These are phyloP conservation scores for Climacium dendroides DNA, from an alignment of 225 moss, liverwort and hornwort genomes.

Conservation along the genomic window DNA sequence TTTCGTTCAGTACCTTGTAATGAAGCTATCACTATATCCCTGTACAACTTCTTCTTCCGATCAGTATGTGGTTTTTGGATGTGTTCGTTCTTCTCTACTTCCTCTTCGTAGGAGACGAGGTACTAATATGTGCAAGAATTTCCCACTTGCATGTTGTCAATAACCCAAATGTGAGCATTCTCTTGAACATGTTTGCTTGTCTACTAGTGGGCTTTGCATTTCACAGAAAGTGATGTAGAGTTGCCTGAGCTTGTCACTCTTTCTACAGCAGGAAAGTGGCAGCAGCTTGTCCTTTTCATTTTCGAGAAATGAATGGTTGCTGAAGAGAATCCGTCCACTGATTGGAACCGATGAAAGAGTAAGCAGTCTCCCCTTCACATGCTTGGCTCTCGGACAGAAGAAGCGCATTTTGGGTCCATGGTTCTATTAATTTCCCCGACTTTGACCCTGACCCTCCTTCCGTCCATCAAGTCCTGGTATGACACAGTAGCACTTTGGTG, in stretches of 20 bases:
- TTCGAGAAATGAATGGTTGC: neutral
- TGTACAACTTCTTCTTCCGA: neutral
- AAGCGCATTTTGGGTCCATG: neutral
- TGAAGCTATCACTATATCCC: neutral
- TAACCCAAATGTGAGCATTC: neutral
- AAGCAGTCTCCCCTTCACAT: neutral
- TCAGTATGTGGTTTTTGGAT: neutral
- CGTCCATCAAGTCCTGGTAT: neutral
- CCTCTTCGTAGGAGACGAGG: neutral
- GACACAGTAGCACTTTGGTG: neutral
- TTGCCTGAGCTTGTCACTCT: neutral
- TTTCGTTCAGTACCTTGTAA: neutral
- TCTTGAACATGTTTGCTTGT: neutral
- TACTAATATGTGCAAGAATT: neutral
- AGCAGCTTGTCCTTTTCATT: neutral
- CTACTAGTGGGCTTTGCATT: neutral
- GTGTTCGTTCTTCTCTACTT: neutral
- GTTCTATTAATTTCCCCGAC: neutral
- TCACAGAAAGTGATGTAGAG: neutral
- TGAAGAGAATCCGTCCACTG: neutral
- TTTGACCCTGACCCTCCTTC: neutral
- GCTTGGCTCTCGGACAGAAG: neutral
- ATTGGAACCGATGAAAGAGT: neutral
- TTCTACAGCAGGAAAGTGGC: neutral
- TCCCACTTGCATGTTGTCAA: neutral